Base-by-base conservation (phyloP, 805 yeast species). In the Ogataea allantospora region DNA sequence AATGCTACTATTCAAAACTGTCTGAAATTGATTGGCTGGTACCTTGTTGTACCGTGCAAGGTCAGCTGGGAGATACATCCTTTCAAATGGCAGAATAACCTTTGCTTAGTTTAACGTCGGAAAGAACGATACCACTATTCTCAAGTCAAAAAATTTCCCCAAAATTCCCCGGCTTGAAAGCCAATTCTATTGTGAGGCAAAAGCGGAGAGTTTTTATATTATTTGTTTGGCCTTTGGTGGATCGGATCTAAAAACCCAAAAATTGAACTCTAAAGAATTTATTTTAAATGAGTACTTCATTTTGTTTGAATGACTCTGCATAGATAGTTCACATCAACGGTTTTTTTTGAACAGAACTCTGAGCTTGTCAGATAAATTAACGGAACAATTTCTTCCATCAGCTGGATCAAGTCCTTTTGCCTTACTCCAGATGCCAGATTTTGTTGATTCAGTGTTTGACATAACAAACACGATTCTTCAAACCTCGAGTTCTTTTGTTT, bases 31-130 rank as follows among this genome's bases (percentile, higher is more conserved):
- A 11, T 43, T 40, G 6, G 55, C 46, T 2, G 56, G 48, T 5
- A 57, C 55, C 37, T 51, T 53, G 27, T 42, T 23, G 30, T 53
- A 53, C 25, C 57, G 40, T 12, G 57, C 38, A 7, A 54, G 33
- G 20, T 62, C 67, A 18, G 57, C 47, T 9, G 67, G 65, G n/a
- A 61, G 33, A 33, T 58, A 62, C 67, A 62, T 62, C 12, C n/a
- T 18, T 14, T 9, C 15, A 13, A 20, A 18, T 5, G 30, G 13
- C 7, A 19, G 16, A 9, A 26, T 11, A 5, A 5, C 22, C 12
- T 17, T 12, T 21, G 6, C 10, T 14, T 14, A 7, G 14, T 10
- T 26, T 8, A 12, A 26, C 6, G 17, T 10, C 30, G n/a, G 33
- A 11, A 13, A 22, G 14, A 7, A 24, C n/a, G n/a, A n/a, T n/a